Conservation (phyloP, 352 stramenopile species). For the Saprolegnia diclina region DNA sequence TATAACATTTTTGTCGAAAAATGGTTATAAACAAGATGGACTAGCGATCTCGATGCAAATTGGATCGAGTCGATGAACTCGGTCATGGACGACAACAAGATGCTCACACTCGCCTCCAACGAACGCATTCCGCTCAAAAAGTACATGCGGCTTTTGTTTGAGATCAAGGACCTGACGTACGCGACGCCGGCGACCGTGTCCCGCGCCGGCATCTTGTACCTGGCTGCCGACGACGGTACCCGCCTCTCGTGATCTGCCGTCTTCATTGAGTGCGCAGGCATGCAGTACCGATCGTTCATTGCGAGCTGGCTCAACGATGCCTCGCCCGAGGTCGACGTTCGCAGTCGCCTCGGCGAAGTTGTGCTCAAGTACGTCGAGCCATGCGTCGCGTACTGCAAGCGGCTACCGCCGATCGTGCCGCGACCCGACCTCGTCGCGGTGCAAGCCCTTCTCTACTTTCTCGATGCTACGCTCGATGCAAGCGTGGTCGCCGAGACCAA, state of each 20-base stretch:
- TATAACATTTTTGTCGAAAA: no score
- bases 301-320: conserved; percentile 86
- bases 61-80: conserved; percentile 90
- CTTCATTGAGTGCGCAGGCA: conserved; percentile 29
- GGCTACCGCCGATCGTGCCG: conserved; percentile 84
- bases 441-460: conserved; percentile 88
- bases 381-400: conserved; percentile 79
- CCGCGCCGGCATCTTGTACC: conserved; percentile 93
- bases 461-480: conserved; percentile 78
- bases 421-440: conserved; percentile 90
- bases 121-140: conserved; percentile 93
- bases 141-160: conserved; percentile 94
- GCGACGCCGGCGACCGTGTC: conserved; percentile 93
- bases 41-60: conserved; percentile 69
- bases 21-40: no score
- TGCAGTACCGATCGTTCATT: conserved; percentile 90
- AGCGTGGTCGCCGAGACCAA: conserved; percentile 55
- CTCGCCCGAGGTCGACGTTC: conserved; percentile 48
- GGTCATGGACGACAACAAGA: conserved; percentile 88
- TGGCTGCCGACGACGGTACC: conserved; percentile 82
- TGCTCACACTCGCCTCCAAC: conserved; percentile 89
- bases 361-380: conserved; percentile 87
- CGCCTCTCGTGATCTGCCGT: neutral
- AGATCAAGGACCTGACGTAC: conserved; percentile 93
- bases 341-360: conserved; percentile 43